phyloP scores from a whole-genome alignment of 2,329 filamentous ascomycete genomes.

The Penicillium olsonii region DNA sequence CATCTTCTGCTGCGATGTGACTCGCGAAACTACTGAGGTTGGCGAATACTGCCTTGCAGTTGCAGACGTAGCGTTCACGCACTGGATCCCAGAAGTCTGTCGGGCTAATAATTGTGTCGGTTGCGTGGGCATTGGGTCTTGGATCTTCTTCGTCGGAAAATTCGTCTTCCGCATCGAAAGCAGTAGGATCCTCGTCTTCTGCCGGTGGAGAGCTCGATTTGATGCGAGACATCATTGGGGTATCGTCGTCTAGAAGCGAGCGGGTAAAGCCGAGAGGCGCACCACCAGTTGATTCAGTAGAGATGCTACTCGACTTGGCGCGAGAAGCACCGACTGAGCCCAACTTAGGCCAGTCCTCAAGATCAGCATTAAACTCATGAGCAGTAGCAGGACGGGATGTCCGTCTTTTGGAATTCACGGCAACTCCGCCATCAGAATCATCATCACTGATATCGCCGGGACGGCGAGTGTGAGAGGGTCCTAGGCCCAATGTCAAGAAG shows the following conservation, averaged over 20 bases:
- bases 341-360: not conserved
- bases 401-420: not conserved
- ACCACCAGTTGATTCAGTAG: conserved; percentile 2
- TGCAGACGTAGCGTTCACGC: conserved; percentile 36
- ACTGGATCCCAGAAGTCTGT: conserved; percentile 29
- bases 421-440: conserved; percentile 40
- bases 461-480: not conserved
- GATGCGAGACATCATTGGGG: not conserved
- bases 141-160: too few species aligned
- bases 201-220: not conserved
- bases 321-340: not conserved
- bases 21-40: not conserved
- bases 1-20: conserved; percentile 1
- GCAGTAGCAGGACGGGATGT: too few species aligned
- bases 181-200: not conserved
- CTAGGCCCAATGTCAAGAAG: not conserved
- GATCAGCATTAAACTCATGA: not conserved
- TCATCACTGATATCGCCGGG: conserved; percentile 46
- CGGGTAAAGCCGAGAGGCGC: not conserved
- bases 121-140: not conserved
- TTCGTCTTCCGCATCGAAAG: too few species aligned
- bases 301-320: not conserved
- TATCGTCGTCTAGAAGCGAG: not conserved
- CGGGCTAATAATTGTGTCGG: conserved; percentile 16
- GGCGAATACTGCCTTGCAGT: conserved; percentile 26